Evolutionary conservation across 768 basidiomycete genomes (phyloP), one percentile per base, ranked within the genome.

Genomic region (Suillus subalutaceus): DNA sequence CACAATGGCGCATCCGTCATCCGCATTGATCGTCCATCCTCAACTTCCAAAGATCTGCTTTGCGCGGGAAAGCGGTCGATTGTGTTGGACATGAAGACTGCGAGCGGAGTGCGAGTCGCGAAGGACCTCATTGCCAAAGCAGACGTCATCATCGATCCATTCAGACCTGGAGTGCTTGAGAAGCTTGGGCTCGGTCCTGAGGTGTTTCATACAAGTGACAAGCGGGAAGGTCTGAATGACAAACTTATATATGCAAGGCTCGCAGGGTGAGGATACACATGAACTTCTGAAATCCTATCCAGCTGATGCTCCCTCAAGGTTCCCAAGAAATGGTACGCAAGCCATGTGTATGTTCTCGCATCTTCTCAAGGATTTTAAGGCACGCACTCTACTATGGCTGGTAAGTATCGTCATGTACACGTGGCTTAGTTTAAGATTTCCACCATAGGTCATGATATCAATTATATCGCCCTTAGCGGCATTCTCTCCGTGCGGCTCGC

Each of bases 91-190:
- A 82, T 87, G 20, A 94, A 94, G 79, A 74, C 81, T 9, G 74
- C 81, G 12, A 82, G 81, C 37, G 93, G 93, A 40, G 75, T 84
- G 52, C 83, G 82, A 23, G 73, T 88, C 23, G 72, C 90, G 64
- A 83, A 82, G 73, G 84, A 80, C 55, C 80, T 95, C 65, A 84
- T 94, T 30, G 74, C 79, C 37, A 75, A 82, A 43, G 90, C 91
- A n/a, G 93, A 95, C 75, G 83, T 94, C 18, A 79, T 94, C 55
- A 91, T 95, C 71, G 93, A 95, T 73, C 88, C 93, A 1, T 95
- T 91, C 75, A 81, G 93, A 57, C 92, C 93, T 60, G 93, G 93
- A 1, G 91, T 94, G 2, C 82, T 94, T 78, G 93, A 95, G 72
- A 83, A 85, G 66, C 79, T 93, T 38, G 90, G 90, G 2, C 79